A percentile compares a stretch with the other conserved stretches of the same genome.
phyloP scores from a whole-genome alignment of 73 alveolate genomes.

The Breviolum minutum region DNA sequence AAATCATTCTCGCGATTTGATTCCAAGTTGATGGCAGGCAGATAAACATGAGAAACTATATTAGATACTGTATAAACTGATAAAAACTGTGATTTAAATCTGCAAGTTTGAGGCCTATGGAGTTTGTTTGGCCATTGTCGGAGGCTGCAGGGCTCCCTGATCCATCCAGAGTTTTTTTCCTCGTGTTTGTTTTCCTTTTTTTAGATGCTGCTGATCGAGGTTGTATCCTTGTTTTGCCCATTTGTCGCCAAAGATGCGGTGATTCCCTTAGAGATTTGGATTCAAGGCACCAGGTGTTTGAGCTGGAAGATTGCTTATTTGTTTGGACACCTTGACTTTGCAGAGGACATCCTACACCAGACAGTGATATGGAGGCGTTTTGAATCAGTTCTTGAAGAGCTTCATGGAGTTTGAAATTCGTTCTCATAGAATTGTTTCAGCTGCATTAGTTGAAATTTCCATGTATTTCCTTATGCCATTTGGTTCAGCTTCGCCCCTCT shows the following conservation, averaged over 20 bases:
- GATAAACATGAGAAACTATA: too few species aligned
- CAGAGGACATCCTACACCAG: background rate
- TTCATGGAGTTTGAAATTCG: background rate
- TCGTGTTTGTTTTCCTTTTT: too few species aligned
- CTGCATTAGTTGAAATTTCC: background rate
- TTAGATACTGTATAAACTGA: too few species aligned
- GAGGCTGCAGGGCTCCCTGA: background rate
- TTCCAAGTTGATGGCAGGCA: too few species aligned
- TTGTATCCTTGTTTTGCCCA: constrained; percentile 5
- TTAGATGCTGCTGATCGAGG: background rate
- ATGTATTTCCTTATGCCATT: background rate
- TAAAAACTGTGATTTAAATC: too few species aligned
- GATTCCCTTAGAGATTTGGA: background rate
- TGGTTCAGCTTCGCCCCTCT: constrained; percentile 32
- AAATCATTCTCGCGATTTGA: too few species aligned
- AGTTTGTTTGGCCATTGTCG: background rate
- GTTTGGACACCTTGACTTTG: too few species aligned
- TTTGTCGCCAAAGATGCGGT: constrained; percentile 28
- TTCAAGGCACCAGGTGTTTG: too few species aligned
- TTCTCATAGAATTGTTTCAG: background rate
- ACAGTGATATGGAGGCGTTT: constrained; percentile 28
- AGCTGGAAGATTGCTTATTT: too few species aligned
- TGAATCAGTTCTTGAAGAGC: background rate
- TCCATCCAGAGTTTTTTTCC: background rate
- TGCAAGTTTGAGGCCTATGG: background rate